phyloP scores from a whole-genome alignment of 1,284 basidiomycete species.

The Ganoderma lingzhi region DNA sequence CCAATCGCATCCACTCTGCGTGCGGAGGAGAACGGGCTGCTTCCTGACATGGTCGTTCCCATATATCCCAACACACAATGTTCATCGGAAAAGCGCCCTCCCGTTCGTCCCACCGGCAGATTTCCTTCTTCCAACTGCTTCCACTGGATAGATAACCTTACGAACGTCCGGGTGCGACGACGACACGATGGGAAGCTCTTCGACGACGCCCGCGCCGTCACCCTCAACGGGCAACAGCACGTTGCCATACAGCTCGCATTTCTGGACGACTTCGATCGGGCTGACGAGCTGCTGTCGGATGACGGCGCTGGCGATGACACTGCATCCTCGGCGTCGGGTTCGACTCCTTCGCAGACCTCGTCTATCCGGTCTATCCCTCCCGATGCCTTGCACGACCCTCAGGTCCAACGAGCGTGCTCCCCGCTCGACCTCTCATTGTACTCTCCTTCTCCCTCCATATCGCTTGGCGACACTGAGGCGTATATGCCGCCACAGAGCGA shows the following conservation, averaged over 20 bases:
- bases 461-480: background rate
- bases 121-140: slow-evolving; percentile 20
- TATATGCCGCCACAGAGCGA: background rate
- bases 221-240: background rate
- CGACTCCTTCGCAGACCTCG: background rate
- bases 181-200: background rate
- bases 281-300: background rate
- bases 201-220: background rate
- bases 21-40: background rate
- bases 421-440: background rate
- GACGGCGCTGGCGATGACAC: background rate
- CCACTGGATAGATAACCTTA: slow-evolving; percentile 15
- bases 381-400: background rate
- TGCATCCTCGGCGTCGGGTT: background rate
- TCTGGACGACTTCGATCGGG: background rate
- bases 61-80: slow-evolving; percentile 6
- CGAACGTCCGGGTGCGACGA: slow-evolving; percentile 1
- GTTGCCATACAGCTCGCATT: background rate
- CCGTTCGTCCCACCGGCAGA: background rate
- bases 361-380: background rate
- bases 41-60: slow-evolving; percentile 18
- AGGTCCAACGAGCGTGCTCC: background rate
- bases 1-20: background rate
- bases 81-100: background rate
- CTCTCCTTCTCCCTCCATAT: background rate